These are phyloP conservation scores for Escovopsis sp. DNA, from an alignment of 2,329 filamentous ascomycete species.

Conservation along the genomic window DNA sequence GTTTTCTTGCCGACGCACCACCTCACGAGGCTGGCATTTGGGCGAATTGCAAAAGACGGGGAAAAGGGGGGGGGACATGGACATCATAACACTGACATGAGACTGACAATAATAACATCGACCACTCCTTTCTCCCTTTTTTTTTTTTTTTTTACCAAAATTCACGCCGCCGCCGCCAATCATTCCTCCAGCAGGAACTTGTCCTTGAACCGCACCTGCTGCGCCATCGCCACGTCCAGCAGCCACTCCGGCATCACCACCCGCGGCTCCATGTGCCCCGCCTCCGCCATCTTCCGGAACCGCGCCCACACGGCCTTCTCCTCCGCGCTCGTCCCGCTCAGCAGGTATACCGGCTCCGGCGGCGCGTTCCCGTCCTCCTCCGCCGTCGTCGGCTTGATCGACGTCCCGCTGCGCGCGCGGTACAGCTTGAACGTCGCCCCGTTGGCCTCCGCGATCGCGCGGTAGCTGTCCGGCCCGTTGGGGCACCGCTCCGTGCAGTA, in stretches of 20 bases:
- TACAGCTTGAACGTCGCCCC: constrained; percentile 72
- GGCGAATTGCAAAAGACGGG: neutral
- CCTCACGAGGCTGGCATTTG: neutral
- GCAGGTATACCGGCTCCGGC: constrained; percentile 65
- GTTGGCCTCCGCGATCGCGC: constrained; percentile 75
- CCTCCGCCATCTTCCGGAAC: constrained; percentile 66
- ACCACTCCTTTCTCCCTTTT: neutral
- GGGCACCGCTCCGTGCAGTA: constrained; percentile 72
- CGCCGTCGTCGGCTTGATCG: constrained; percentile 48
- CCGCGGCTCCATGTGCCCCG: constrained; percentile 63
- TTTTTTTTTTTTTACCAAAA: too few species aligned
- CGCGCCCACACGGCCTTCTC: constrained; percentile 66
- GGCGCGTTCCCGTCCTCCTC: constrained; percentile 47
- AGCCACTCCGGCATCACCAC: constrained; percentile 85
- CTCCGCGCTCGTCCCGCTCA: constrained; percentile 51
- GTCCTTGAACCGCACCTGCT: constrained; percentile 56
- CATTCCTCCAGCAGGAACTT: constrained; percentile 37
- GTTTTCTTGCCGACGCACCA: neutral
- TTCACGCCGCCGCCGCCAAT: too few species aligned
- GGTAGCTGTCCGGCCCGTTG: constrained; percentile 73
- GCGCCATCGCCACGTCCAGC: constrained; percentile 76
- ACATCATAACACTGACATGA: neutral
- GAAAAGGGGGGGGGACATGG: neutral
- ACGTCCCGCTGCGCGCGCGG: constrained; percentile 54
- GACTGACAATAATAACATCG: neutral